Base-by-base conservation (phyloP, 768 basidiomycete genomes). In the Melanogaster broomeanus region DNA sequence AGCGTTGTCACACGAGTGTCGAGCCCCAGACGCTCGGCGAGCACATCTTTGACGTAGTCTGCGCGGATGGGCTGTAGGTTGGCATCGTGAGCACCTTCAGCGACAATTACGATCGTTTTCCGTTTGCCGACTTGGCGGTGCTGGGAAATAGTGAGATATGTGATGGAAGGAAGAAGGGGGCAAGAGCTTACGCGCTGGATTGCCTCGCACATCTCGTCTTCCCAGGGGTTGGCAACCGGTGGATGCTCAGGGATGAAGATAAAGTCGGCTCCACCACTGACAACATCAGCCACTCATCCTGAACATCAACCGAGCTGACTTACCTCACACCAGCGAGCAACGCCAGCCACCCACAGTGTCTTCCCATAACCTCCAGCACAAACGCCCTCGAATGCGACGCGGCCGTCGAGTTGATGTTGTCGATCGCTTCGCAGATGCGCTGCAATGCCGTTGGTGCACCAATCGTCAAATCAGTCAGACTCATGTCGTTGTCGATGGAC, bases 401-500 rank as follows among this genome's bases (percentile, higher is more conserved):
- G 7, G 97, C 97, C 8, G 97, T 98, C 5, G 94, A 95, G 61
- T 94, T 96, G 71, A 99, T 98, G 58, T 93, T 96, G 67, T 99
- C 97, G 69, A 99, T 90, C 24, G 94, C 86, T 70, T 98, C 97
- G 71, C 97, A 98, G 49, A 98, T 98, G 37, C 97, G 84, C 59
- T 96, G 94, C 33, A 99, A 75, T 18, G 96, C 96, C 2, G 96
- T 99, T 1, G 91, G 85, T 1, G 94, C 96, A 42, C 96, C 97
- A 64, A 98, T 98, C 7, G 97, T 99, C 64, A 97, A 71, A 70
- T 98, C 94, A 18, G 97, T 98, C 82, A 96, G 79, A 15, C 90
- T 89, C 95, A 99, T 98, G 67, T 98, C 97, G 64, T 99, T 99
- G 73, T 99, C 97, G 65, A 99, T 98, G 4, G 93, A 96, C 31